Conservation (phyloP, 225 moss, liverwort and hornwort species). For the Rhytidiadelphus loreus region DNA sequence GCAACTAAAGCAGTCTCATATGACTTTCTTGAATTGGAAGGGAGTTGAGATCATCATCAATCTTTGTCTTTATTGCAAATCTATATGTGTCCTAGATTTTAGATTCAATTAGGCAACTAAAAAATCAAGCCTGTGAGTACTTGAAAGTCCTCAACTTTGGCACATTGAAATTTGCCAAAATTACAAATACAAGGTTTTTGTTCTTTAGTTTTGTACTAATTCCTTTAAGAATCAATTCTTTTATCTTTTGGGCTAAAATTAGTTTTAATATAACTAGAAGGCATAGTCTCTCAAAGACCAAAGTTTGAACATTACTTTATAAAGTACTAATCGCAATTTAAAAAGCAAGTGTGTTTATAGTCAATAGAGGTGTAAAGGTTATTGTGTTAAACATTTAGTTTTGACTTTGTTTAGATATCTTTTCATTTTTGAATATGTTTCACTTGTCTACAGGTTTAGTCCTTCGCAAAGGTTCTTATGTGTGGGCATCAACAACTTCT, state of each 20-base stretch:
- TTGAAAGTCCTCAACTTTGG: background rate
- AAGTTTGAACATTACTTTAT: background rate
- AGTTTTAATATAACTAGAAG: background rate
- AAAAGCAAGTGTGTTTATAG: background rate
- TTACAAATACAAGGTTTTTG: background rate
- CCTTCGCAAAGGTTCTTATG: background rate
- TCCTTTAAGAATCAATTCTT: background rate
- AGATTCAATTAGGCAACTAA: too few species aligned
- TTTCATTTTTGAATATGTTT: background rate
- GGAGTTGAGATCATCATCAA: too few species aligned
- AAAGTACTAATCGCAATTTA: background rate
- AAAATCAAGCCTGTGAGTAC: too few species aligned
- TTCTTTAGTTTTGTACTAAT: fast-evolving
- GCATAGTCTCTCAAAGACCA: background rate
- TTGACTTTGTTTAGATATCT: background rate
- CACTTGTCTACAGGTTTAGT: background rate
- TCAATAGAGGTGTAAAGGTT: background rate
- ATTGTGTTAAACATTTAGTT: background rate
- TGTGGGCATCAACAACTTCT: background rate
- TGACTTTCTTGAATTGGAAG: too few species aligned
- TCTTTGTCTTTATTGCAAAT: too few species aligned
- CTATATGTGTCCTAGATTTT: too few species aligned
- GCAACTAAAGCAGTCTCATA: too few species aligned
- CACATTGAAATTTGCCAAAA: background rate
- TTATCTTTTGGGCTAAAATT: too few species aligned